Percentiles rank a stretch among this genome's conserved stretches.
These are phyloP conservation scores for Mycena polygramma DNA, from an alignment of 768 basidiomycete species.

Conservation along the genomic window DNA sequence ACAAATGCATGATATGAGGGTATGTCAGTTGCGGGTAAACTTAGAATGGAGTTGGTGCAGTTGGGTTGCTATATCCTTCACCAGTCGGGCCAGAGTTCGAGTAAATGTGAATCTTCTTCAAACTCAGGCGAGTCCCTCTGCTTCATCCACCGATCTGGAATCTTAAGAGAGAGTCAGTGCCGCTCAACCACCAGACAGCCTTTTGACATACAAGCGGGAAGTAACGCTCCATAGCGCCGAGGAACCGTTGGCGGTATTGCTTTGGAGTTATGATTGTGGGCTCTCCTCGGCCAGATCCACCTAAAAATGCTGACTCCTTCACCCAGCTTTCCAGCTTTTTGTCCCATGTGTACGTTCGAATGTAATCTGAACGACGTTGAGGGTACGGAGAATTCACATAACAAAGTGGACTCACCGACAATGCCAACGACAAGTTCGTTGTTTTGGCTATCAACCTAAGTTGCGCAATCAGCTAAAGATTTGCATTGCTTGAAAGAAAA, in stretches of 20 bases:
- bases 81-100: constrained; percentile 78
- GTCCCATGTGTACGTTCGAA: constrained; percentile 98
- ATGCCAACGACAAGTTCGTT: constrained; percentile 97
- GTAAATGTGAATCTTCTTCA: constrained; percentile 75
- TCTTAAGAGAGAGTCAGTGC: constrained; percentile 55
- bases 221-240: constrained; percentile 91
- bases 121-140: constrained; percentile 75
- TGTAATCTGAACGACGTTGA: constrained; percentile 74
- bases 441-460: constrained; percentile 83
- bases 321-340: constrained; percentile 99
- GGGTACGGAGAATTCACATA: background rate
- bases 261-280: constrained; percentile 98
- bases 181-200: background rate
- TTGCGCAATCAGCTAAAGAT: background rate
- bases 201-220: constrained; percentile 77
- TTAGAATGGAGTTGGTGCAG: background rate
- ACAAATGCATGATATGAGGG: constrained; percentile 16
- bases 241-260: constrained; percentile 91
- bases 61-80: constrained; percentile 37
- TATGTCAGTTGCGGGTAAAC: constrained; percentile 18
- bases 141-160: constrained; percentile 94
- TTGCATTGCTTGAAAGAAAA: background rate
- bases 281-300: constrained; percentile 85
- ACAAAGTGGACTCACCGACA: constrained; percentile 75
- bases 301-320: constrained; percentile 93